phyloP scores from a whole-genome alignment of 257 asterid species.

The Plantago ovata region DNA sequence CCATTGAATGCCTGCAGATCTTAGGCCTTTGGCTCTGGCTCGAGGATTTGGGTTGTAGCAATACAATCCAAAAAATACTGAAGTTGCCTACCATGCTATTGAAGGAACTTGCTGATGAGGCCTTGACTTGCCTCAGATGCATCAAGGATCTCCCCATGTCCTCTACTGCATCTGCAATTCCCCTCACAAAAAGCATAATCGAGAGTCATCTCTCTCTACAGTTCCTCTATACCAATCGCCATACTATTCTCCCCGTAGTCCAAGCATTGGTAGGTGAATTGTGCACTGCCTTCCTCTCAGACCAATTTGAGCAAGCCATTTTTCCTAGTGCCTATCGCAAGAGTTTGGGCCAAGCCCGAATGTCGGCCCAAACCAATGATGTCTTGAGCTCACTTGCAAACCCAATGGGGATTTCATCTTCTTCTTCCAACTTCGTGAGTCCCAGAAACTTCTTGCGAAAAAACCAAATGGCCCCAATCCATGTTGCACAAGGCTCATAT shows the following conservation, averaged over 20 bases:
- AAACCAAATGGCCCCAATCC: no score
- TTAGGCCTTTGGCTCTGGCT: constrained; percentile 73
- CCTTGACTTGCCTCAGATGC: constrained; percentile 45
- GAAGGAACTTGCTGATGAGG: constrained; percentile 60
- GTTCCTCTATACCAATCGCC: constrained; percentile 31
- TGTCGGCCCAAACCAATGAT: constrained; percentile 4
- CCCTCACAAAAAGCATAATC: constrained; percentile 39
- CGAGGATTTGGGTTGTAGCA: constrained; percentile 35
- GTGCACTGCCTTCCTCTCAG: constrained; percentile 41
- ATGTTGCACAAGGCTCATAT: no score
- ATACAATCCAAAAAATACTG: constrained; percentile 28
- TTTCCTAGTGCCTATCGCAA: constrained; percentile 15
- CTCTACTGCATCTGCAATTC: constrained; percentile 36
- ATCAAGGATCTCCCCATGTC: constrained; percentile 21
- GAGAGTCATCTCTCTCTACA: constrained; percentile 35
- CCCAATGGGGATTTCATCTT: background rate
- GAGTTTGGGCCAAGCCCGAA: background rate
- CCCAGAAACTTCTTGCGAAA: no score
- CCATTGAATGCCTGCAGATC: constrained; percentile 41
- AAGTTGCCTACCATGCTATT: constrained; percentile 37
- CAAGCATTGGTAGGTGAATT: constrained; percentile 30
- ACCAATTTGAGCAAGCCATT: constrained; percentile 32
- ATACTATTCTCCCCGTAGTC: constrained; percentile 25
- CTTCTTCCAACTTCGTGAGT: background rate
- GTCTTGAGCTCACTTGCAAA: background rate